Evolutionary conservation across 176 grass and related monocot genomes (phyloP), one percentile per base, ranked within the genome.

Genomic region (Poa annua): DNA sequence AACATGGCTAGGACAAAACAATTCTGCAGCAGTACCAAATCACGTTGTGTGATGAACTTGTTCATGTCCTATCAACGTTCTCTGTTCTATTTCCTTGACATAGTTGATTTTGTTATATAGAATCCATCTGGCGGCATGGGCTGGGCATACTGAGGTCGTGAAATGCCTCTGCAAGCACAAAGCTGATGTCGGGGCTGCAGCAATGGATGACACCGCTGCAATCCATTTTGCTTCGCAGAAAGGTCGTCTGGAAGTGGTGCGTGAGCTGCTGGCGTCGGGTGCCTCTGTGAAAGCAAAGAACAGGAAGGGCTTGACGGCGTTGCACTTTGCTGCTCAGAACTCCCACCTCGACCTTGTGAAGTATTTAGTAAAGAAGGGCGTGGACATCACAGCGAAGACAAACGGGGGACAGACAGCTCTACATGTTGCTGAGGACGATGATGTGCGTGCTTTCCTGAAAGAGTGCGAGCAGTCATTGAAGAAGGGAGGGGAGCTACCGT

Each of bases 171-270:
- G 96, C 91, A 90, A 95, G 60, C 90, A 98, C 87, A 98, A 98
- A 77, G 91, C 91, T 42, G 93, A 95, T 20, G 80, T 93, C 0
- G 90, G 90, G 53, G 91, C 93, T 78, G 84, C 96, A 74, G 96
- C 96, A 55, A 91, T 98, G 90, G 96, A 98, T 42, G 93, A 98
- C 77, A 98, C 91, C 0, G 76, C 84, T 45, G 96, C 91, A 2
- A 92, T 98, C 54, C 96, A 98, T 90, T 98, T 98, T 67, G 93
- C 96, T 45, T 95, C 82, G 32, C 96, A 98, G 90, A 98, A 98
- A 87, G 96, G 96, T 64, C 96, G 93, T 84, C 21, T 90, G 34
- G 96, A 98, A 67, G 80, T 86, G 13, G 83, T 87, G 49, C 91
- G 92, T 65, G 77, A 87, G 62, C 89, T 98, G 17, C 66, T 93